These are phyloP conservation scores for Polychaeton citri DNA, from an alignment of 2,329 filamentous ascomycete genomes.

Conservation along the genomic window DNA sequence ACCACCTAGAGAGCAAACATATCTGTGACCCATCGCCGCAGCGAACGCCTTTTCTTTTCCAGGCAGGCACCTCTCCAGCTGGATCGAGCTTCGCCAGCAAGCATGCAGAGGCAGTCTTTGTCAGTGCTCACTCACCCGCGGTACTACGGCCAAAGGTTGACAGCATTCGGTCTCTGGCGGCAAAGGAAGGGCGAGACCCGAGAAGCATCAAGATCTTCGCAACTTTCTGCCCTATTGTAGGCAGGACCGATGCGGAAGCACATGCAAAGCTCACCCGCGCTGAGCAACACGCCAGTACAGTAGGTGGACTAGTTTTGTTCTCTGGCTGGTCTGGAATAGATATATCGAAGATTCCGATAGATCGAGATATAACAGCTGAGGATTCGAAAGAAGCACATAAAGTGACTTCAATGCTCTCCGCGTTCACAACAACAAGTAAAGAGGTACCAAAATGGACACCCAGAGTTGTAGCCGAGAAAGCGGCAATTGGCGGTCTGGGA, in stretches of 20 bases:
- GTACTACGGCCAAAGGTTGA: constrained; percentile 38
- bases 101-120: constrained; percentile 49
- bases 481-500: constrained; percentile 36
- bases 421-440: constrained; percentile 28
- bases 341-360: constrained; percentile 42
- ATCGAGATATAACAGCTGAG: constrained; percentile 42
- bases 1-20: constrained; percentile 31
- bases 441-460: constrained; percentile 35
- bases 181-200: constrained; percentile 40
- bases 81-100: constrained; percentile 43
- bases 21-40: constrained; percentile 30
- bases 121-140: constrained; percentile 39
- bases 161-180: constrained; percentile 39
- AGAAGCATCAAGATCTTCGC: constrained; percentile 41
- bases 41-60: constrained; percentile 29
- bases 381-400: constrained; percentile 41
- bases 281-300: constrained; percentile 38
- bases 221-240: constrained; percentile 23
- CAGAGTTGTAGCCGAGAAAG: constrained; percentile 31
- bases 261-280: constrained; percentile 37
- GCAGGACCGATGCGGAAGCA: constrained; percentile 33
- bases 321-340: constrained; percentile 49
- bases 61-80: constrained; percentile 46
- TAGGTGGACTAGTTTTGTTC: constrained; percentile 43
- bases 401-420: constrained; percentile 20